Percentiles rank a stretch among this genome's conserved stretches.
Evolutionary conservation across 2,329 filamentous ascomycete species (phyloP).

Genomic region (Colletotrichum horii): DNA sequence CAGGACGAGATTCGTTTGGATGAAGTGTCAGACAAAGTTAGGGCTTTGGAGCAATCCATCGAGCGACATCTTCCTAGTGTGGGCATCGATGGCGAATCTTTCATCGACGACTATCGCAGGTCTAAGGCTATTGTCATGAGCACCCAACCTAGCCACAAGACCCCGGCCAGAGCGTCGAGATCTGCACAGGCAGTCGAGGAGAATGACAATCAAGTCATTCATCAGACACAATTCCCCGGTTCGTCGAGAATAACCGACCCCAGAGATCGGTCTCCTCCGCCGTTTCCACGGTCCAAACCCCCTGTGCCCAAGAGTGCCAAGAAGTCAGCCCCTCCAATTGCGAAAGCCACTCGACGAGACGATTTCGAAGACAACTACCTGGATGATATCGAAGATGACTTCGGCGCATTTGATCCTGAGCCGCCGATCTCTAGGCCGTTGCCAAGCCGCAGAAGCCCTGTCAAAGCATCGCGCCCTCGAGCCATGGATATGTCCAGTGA

Average conservation of each 20-base stretch:
- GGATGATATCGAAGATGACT: constrained; percentile 26
- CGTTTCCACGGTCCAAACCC: constrained; percentile 23
- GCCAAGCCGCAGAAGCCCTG: constrained; percentile 1
- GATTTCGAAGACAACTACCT: constrained; percentile 39
- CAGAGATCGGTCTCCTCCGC: constrained; percentile 16
- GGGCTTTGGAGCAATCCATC: constrained; percentile 44
- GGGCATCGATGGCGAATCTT: constrained; percentile 47
- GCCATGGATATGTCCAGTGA: constrained; percentile 43
- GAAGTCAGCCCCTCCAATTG: neutral
- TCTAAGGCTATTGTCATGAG: constrained; percentile 29
- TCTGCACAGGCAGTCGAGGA: constrained; percentile 25
- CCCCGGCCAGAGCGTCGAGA: neutral
- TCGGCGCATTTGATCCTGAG: neutral
- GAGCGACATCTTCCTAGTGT: constrained; percentile 46
- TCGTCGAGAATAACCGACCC: constrained; percentile 15
- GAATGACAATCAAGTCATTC: constrained; percentile 51
- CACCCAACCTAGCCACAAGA: constrained; percentile 29
- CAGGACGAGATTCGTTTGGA: constrained; percentile 57
- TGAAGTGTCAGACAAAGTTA: constrained; percentile 48
- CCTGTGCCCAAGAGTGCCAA: neutral
- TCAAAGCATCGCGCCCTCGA: constrained; percentile 20
- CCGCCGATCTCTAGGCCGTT: neutral
- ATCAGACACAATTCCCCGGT: constrained; percentile 54
- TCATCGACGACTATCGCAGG: constrained; percentile 35
- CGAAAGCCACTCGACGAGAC: neutral